phyloP scores from a whole-genome alignment of 306 rosid genomes.

The Fagus crenata region DNA sequence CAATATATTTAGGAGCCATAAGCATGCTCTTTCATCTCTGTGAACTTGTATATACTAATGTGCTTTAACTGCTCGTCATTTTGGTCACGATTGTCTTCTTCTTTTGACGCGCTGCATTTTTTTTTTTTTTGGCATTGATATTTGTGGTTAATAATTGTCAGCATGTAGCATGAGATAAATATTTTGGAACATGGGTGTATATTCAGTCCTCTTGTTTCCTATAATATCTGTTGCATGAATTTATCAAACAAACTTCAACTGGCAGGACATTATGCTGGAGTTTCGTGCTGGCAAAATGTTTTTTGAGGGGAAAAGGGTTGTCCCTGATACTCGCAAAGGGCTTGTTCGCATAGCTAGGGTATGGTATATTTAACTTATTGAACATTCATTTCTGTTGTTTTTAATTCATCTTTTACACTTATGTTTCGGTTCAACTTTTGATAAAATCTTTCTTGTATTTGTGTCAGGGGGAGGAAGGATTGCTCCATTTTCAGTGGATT shows the following conservation, averaged over 20 bases:
- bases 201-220: neutral
- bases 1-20: neutral
- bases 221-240: neutral
- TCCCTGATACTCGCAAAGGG: constrained; percentile 82
- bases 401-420: constrained; percentile 6
- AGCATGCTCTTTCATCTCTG: neutral
- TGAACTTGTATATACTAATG: neutral
- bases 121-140: constrained; percentile 11
- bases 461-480: constrained; percentile 85
- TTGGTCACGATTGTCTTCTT: neutral
- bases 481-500: constrained; percentile 92
- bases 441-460: constrained; percentile 21
- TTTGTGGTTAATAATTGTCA: constrained; percentile 18
- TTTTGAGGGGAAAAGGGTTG: constrained; percentile 67
- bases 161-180: neutral
- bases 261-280: constrained; percentile 80
- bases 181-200: neutral
- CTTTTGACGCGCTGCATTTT: neutral
- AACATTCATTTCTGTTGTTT: neutral
- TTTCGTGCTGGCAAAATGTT: constrained; percentile 94
- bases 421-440: neutral
- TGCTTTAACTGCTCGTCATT: neutral
- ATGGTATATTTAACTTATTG: constrained; percentile 7
- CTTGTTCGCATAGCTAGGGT: constrained; percentile 90
- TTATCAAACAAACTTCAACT: constrained; percentile 21